phyloP scores from a whole-genome alignment of 331 rosid genomes.

The Prunus yedoensis region DNA sequence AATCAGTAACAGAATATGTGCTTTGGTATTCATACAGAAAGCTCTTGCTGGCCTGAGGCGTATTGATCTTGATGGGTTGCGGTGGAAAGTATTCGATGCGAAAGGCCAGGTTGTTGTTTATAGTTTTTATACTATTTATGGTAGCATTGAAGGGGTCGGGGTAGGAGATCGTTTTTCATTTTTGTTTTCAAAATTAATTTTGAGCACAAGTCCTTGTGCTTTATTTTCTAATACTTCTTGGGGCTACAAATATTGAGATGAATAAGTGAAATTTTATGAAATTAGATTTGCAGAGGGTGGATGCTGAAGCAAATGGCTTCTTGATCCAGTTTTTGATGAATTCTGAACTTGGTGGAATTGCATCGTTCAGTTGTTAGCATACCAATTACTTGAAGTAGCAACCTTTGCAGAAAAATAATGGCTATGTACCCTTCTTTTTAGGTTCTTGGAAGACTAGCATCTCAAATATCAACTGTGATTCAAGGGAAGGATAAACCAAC shows the following conservation, averaged over 20 bases:
- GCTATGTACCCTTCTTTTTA: constrained; percentile 12
- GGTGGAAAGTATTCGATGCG: constrained; percentile 94
- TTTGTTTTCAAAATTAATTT: not conserved
- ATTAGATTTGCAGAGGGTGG: not conserved
- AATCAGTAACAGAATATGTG: not conserved
- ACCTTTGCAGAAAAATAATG: constrained; percentile 4
- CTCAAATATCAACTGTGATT: constrained; percentile 89
- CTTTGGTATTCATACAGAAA: constrained; percentile 43
- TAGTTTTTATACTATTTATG: not conserved
- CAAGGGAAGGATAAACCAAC: constrained; percentile 96
- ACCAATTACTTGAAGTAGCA: constrained; percentile 20
- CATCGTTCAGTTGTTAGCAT: not conserved
- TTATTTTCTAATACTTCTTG: too few relatives aligned
- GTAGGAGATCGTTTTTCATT: not conserved
- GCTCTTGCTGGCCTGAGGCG: constrained; percentile 88
- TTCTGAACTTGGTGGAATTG: not conserved
- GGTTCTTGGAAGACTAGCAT: constrained; percentile 96
- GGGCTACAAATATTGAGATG: too few relatives aligned
- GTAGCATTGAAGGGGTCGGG: not conserved
- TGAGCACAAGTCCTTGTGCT: not conserved
- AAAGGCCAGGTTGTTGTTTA: constrained; percentile 65
- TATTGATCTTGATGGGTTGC: constrained; percentile 78
- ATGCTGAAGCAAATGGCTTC: constrained; percentile 6
- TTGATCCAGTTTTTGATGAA: constrained; percentile 3
- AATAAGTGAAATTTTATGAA: too few relatives aligned